Base-by-base conservation (phyloP, 345 rosid species). In the Eucalyptus urophylla region DNA sequence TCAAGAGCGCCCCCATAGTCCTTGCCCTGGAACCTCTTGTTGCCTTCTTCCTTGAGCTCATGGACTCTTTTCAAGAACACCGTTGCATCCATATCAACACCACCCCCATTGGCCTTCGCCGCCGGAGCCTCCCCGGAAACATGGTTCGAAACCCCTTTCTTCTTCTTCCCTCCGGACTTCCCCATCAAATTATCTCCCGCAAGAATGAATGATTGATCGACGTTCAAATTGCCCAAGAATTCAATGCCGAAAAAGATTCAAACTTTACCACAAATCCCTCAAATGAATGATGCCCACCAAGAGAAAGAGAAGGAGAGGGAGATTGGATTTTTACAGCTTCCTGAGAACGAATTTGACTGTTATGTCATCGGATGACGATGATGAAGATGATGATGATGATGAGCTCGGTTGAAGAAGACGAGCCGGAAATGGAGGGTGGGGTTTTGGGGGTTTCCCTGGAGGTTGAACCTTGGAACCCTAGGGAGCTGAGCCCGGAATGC, bases 1-100 rank as follows among this genome's bases (percentile, higher is more conserved):
- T 97, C 98, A 88, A 98, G 95, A 86, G 99, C 99, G 86, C 95
- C 97, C 80, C 88, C 96, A 80, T 91, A 98, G 86, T 97, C 99
- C 92, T 93, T 96, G 47, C 86, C 92, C 86, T 97, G 97, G 92
- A 95, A 97, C 96, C 94, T 96, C 89, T 89, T 95, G 87, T 98
- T 98, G 10, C 99, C 99, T 94, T 98, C 98, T 91, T 98, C 99
- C 88, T 98, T 97, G 29, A 98, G 97, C 94, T 98, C 99, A 88
- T 97, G 97, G 17, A 99, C 99, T 80, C 97, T 93, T 92, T 95
- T 97, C 92, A 95, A 88, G 91, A 94, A 94, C 27, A 95, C 89
- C 8, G 98, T 94, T 27, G 98, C 94, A 69, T 97, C 98, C 89
- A 95, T 91, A 89, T 95, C 98, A 86, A 93, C 56, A 53, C 22